Base-by-base conservation (phyloP, 345 rosid species). In the Populus simonii region DNA sequence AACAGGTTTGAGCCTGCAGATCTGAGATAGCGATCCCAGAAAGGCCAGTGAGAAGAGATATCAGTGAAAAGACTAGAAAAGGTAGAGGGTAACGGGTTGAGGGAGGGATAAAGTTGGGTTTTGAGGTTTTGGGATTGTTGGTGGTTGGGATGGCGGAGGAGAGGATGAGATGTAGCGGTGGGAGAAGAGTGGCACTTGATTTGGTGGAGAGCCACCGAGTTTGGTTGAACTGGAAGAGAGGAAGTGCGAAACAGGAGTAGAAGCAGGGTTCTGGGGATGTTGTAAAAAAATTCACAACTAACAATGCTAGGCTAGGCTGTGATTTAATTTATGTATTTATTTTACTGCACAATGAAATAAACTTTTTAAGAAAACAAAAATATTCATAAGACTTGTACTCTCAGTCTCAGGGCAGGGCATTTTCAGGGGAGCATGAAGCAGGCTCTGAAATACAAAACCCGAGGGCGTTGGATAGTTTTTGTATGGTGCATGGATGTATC, bases 31-130 rank as follows among this genome's bases (percentile, higher is more conserved):
- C 90, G 75, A 89, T 75, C 13, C 96, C 96, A 31, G 90, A 72
- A 79, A 93, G 68, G 78, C 94, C 98, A 71, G 89, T 79, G 62
- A 89, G 66, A 59, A 91, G 76, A 74, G 86, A 90, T 80, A 90
- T 8, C 73, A 87, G 43, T 29, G 92, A 89, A 78, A 91, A 90
- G 73, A 87, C 17, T 65, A 91, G 74, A 27, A 91, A 78, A 62
- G 82, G 87, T 47, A 81, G 31, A 68, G 85, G 83, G 33, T 76
- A 73, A 51, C 84, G 92, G 33, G 81, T 33, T 3, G 84, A 65
- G 45, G 72, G 39, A 74, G 73, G 59, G 38, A 59, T 13, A 61
- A 77, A 78, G 72, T 38, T 69, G 78, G 83, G 83, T 75, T 85
- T 91, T 9, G 68, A 83, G 74, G 90, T 81, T 84, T 91, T 93